Conservation (phyloP, 2,329 filamentous ascomycete species). For the Curvularia verruculosa region DNA sequence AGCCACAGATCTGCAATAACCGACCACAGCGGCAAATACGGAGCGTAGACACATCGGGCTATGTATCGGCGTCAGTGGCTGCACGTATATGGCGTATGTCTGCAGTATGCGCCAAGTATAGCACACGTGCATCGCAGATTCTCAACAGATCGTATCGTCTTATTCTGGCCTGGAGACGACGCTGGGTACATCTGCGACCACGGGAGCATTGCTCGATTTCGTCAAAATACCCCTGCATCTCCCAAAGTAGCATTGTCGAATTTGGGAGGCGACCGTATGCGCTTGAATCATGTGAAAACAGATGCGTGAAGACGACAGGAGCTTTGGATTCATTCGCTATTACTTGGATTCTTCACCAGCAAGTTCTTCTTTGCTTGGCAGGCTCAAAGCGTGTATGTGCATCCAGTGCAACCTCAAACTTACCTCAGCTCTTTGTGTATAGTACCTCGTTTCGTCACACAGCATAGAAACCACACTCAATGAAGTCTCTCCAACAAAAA, state of each 20-base stretch:
- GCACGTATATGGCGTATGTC: conserved; percentile 4
- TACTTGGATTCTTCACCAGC: neutral
- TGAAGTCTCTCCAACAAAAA: neutral
- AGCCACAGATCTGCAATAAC: neutral
- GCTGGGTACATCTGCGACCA: conserved; percentile 1
- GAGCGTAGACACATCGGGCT: neutral
- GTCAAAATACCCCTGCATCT: neutral
- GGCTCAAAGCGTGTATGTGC: neutral
- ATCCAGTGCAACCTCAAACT: neutral
- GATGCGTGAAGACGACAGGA: neutral
- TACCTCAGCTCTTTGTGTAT: neutral
- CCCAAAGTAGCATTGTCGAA: neutral
- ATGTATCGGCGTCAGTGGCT: conserved; percentile 1
- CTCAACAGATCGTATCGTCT: conserved; percentile 6
- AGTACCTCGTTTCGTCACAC: neutral
- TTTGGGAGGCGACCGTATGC: neutral
- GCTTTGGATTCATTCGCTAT: neutral
- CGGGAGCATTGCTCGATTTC: neutral
- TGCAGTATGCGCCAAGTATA: conserved; percentile 5
- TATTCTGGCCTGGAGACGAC: neutral
- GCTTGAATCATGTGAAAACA: too few species aligned
- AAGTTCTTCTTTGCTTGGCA: neutral
- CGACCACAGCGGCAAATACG: neutral
- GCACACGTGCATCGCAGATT: neutral
- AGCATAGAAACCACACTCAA: neutral